Evolutionary conservation across 1,284 basidiomycete genomes (phyloP), one percentile per base, ranked within the genome.

Genomic region (Ganoderma leucocontextum): DNA sequence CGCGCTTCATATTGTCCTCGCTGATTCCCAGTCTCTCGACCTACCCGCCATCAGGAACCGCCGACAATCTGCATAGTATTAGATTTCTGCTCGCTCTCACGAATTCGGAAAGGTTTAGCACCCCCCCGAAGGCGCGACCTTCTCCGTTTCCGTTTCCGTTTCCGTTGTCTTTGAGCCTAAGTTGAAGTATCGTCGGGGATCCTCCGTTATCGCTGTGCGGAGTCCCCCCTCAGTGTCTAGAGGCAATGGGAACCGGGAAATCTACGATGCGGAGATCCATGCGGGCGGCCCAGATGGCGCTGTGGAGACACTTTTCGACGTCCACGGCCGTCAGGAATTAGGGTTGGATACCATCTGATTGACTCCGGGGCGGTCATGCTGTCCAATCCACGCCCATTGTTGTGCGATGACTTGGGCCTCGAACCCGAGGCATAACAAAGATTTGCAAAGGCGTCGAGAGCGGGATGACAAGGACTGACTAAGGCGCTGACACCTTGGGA

Each of bases 261-360:
- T 25, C 47, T 25, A 12, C 47, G 2, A 29, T 29, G 22, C 47
- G 47, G 47, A 22, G 47, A 22, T 19, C 47, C 47, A 52, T 13
- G 47, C 47, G 47, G 47, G 47, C 1, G 22, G 47, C 12, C 29
- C 29, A 29, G 29, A 29, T 29, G 22, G 47, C 47, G 47, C 47
- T 52, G 47, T 52, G 47, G 47, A 25, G 22, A 10, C 10, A 22
- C 5, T 10, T 4, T 25, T 25, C 22, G 22, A 52, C 12, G 47
- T 10, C 22, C 29, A 29, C 29, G 29, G 47, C 10, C 47, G 47
- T 25, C 44, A 17, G 44, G 8, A 10, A 52, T 52, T 15, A 42
- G 41, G 41, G 12, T 13, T 52, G 47, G 47, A 52, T 52, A 52
- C 47, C 47, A 52, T 52, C 47, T 52, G 47, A 52, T 52, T 25